Evolutionary conservation across 345 rosid species (phyloP), one percentile per base, ranked within the genome.

Genomic region (Salix viminalis): DNA sequence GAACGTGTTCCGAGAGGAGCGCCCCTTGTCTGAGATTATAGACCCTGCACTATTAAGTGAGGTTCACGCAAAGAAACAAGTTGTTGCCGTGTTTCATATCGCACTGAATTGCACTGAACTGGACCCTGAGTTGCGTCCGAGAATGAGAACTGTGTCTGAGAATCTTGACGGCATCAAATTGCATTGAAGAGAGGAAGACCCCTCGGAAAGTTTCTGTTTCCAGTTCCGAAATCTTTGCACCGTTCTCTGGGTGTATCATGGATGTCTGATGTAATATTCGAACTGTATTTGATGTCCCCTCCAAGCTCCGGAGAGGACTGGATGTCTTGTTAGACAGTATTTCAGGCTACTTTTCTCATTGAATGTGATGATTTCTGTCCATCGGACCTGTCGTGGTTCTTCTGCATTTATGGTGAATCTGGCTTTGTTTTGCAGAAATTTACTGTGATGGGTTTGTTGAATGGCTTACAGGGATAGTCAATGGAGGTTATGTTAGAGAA

Each of bases 51-150:
- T 96, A 30, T 58, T 87, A 58, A 85, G 78, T 16, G 91, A 90
- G 83, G 91, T 90, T 70, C 76, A 86, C 21, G 90, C 87, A 0
- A 93, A 88, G 86, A 92, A 89, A 48, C 97, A 96, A 74, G 92
- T 93, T 2, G 23, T 86, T 41, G 81, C 91, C 7, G 87, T 89
- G 13, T 88, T 96, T 77, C 94, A 96, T 76, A 83, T 93, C 30
- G 95, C 99, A 4, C 88, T 96, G 34, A 96, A 89, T 73, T 96
- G 99, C 86, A 89, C 99, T 0, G 99, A 96, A 50, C 80, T 84
- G 48, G 94, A 93, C 76, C 98, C 98, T 0, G 98, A 96, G 83
- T 13, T 91, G 77, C 98, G 99, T 32, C 99, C 99, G 0, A 81
- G 87, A 88, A 96, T 93, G 97, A 93, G 88, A 89, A 82, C 73